phyloP scores from a whole-genome alignment of 2,329 filamentous ascomycete species.

The Neoascochyta sp. region DNA sequence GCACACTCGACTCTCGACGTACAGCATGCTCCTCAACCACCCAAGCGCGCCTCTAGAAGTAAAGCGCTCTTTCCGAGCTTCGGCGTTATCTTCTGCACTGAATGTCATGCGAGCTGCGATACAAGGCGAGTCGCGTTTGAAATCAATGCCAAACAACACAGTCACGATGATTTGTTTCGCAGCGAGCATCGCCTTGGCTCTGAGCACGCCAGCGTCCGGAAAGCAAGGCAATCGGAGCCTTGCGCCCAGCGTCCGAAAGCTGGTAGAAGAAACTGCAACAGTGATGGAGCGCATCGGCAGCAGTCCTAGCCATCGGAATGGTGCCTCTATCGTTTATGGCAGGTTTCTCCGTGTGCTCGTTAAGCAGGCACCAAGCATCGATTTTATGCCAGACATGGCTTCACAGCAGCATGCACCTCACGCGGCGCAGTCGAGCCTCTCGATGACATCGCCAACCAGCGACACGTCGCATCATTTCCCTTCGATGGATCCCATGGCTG shows the following conservation, averaged over 20 bases:
- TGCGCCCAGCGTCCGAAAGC: slow-evolving; percentile 32
- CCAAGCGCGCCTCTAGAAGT: slow-evolving; percentile 67
- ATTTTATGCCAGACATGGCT: slow-evolving; percentile 4
- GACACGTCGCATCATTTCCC: slow-evolving; percentile 4
- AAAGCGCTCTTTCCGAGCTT: slow-evolving; percentile 68
- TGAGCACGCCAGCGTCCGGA: slow-evolving; percentile 25
- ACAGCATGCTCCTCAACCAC: slow-evolving; percentile 71
- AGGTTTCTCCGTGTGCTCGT: slow-evolving; percentile 50
- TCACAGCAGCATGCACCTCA: slow-evolving; percentile 11
- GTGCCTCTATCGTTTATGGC: slow-evolving; percentile 60
- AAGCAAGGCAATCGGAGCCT: slow-evolving; percentile 24
- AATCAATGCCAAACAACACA: slow-evolving; percentile 75
- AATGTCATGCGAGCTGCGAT: slow-evolving; percentile 72
- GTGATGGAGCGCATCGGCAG: slow-evolving; percentile 67
- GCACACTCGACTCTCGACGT: slow-evolving; percentile 70
- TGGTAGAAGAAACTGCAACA: slow-evolving; percentile 62
- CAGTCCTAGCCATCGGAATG: slow-evolving; percentile 63
- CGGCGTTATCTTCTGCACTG: slow-evolving; percentile 67
- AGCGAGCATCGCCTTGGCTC: slow-evolving; percentile 50
- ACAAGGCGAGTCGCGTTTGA: slow-evolving; percentile 65
- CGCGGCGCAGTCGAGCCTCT: slow-evolving; percentile 3
- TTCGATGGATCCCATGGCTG: slow-evolving; percentile 14
- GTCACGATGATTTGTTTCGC: slow-evolving; percentile 77
- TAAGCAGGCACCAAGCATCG: slow-evolving; percentile 25
- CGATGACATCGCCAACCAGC: slow-evolving; percentile 4